Evolutionary conservation across 2,329 filamentous ascomycete genomes (phyloP).

Genomic region (Fusarium dlaminii): DNA sequence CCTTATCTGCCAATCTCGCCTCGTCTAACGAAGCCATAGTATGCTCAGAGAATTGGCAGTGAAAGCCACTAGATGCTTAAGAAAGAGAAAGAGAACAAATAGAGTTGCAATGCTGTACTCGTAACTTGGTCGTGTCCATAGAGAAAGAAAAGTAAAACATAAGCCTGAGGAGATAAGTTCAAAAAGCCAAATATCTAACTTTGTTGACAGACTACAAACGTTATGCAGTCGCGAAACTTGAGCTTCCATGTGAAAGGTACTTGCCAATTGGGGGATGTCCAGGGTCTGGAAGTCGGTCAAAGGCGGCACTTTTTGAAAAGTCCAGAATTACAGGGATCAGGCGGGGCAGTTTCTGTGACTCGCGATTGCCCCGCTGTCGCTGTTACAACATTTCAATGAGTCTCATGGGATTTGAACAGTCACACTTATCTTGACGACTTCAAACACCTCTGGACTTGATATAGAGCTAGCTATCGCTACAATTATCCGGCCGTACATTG

Average conservation of each 20-base stretch:
- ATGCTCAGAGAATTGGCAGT: background rate
- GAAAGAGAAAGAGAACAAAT: background rate
- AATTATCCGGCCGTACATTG: background rate
- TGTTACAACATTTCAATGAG: constrained; percentile 21
- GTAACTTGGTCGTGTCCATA: background rate
- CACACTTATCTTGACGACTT: constrained; percentile 18
- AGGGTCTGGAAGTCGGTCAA: constrained; percentile 39
- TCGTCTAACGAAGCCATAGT: constrained; percentile 32
- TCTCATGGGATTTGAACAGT: constrained; percentile 27
- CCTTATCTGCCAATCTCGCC: constrained; percentile 29
- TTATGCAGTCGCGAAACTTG: constrained; percentile 6
- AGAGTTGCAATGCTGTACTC: background rate
- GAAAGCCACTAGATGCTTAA: background rate
- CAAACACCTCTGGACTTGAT: constrained; percentile 6
- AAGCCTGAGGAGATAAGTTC: background rate
- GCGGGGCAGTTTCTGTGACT: constrained; percentile 38
- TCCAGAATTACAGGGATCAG: constrained; percentile 38
- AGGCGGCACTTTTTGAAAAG: constrained; percentile 37
- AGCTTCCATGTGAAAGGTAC: constrained; percentile 9
- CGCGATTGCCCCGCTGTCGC: constrained; percentile 40
- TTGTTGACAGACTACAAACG: constrained; percentile 4
- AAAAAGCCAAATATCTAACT: background rate
- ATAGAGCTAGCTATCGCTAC: constrained; percentile 29
- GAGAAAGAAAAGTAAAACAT: background rate
- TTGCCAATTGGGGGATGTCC: constrained; percentile 23